Evolutionary conservation across 257 asterid genomes (phyloP).

Genomic region (Scutellaria baicalensis): DNA sequence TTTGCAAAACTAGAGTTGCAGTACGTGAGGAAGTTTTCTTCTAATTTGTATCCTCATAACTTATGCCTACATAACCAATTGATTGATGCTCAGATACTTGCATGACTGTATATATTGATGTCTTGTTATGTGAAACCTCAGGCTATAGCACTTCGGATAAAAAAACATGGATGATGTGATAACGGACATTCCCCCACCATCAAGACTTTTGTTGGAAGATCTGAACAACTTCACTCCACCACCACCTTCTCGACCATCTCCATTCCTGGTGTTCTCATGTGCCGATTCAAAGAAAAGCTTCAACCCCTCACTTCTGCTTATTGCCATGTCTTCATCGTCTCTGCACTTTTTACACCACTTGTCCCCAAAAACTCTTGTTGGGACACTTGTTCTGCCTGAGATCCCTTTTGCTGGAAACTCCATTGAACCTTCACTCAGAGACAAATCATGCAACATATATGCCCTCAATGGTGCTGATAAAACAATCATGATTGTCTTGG

Average conservation of each 20-base stretch:
- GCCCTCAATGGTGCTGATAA: constrained; percentile 44
- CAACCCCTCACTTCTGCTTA: constrained; percentile 66
- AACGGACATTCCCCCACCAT: constrained; percentile 92
- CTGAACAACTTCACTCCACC: constrained; percentile 85
- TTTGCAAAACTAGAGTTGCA: not conserved
- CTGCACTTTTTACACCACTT: constrained; percentile 60
- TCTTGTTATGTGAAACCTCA: constrained; percentile 19
- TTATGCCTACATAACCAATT: not conserved
- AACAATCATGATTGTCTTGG: constrained; percentile 47
- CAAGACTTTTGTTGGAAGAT: constrained; percentile 83
- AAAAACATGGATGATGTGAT: constrained; percentile 85
- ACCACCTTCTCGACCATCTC: constrained; percentile 67
- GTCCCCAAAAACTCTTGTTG: constrained; percentile 57
- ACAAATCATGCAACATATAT: constrained; percentile 82
- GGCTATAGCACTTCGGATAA: constrained; percentile 16
- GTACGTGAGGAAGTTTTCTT: not conserved
- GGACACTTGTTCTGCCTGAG: constrained; percentile 77
- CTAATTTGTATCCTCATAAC: too few species aligned
- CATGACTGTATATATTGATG: not conserved
- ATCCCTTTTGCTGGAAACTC: constrained; percentile 70
- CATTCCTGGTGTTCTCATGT: constrained; percentile 56
- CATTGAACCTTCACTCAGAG: constrained; percentile 47
- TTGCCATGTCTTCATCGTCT: constrained; percentile 77
- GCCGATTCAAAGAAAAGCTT: constrained; percentile 35
- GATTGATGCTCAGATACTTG: not conserved